Evolutionary conservation across 2,329 filamentous ascomycete species (phyloP).

Genomic region (Niveomyces coronatus): DNA sequence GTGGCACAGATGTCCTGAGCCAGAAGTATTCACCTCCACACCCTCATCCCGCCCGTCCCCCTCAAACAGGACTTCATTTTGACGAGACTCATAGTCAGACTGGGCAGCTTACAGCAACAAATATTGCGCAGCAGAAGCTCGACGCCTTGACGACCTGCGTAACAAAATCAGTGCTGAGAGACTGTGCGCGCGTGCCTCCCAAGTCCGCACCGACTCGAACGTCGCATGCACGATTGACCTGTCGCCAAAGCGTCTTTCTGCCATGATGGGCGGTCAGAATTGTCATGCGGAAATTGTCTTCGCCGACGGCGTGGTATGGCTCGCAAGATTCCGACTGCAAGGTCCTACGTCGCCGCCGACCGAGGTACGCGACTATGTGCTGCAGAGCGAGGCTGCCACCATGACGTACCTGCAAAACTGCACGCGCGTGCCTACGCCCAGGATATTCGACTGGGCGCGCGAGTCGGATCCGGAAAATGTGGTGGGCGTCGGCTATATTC

Average conservation of each 20-base stretch:
- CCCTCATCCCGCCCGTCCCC: too few species aligned
- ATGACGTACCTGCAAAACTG: constrained; percentile 15
- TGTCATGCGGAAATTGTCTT: constrained; percentile 19
- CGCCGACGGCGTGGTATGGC: constrained; percentile 16
- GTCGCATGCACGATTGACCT: constrained; percentile 14
- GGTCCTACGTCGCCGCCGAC: constrained; percentile 14
- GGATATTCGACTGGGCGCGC: constrained; percentile 23
- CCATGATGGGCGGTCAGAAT: constrained; percentile 19
- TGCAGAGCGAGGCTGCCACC: constrained; percentile 18
- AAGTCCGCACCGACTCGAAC: constrained; percentile 6
- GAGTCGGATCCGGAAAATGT: constrained; percentile 21
- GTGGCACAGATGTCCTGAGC: too few species aligned
- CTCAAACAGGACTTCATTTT: too few species aligned
- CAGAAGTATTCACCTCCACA: too few species aligned
- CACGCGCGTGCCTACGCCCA: constrained; percentile 22
- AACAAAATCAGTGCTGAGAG: constrained; percentile 12
- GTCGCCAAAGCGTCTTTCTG: constrained; percentile 13
- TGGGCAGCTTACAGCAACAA: too few species aligned
- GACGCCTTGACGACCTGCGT: too few species aligned
- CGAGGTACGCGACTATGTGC: constrained; percentile 16
- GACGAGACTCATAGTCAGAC: too few species aligned
- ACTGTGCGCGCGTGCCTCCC: constrained; percentile 15
- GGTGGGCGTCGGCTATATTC: constrained; percentile 28
- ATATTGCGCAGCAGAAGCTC: too few species aligned
- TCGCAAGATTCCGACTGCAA: constrained; percentile 17